A percentile compares a stretch with the other conserved stretches of the same genome.
Conservation (phyloP, 257 asterid genomes). For the Anisodus acutangulus region DNA sequence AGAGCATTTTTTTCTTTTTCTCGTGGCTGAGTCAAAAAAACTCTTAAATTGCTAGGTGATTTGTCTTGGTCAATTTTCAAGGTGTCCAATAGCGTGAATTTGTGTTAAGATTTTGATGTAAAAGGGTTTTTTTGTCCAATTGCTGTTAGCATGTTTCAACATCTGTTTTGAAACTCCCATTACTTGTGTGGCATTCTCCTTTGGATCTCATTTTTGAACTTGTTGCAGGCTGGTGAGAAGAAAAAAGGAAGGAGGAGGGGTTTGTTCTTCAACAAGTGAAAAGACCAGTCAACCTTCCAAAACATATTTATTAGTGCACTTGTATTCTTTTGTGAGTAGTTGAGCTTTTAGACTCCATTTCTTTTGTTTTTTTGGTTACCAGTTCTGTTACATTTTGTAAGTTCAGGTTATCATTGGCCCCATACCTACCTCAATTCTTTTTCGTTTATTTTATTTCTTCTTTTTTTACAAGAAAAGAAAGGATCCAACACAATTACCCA, state of each 20-base stretch:
- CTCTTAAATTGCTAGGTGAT: not conserved
- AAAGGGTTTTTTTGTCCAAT: not conserved
- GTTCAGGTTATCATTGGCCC: constrained; percentile 21
- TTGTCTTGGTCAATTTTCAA: not conserved
- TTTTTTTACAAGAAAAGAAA: not conserved
- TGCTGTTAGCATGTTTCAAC: not conserved
- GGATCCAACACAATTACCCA: no score
- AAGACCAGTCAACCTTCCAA: not conserved
- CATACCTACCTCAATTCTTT: not conserved
- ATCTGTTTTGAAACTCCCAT: not conserved
- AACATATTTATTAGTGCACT: constrained; percentile 22
- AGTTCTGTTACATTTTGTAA: not conserved
- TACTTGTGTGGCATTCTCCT: not conserved
- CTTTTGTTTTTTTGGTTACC: not conserved
- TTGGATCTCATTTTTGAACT: not conserved
- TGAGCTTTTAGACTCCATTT: constrained; percentile 10
- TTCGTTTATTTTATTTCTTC: not conserved
- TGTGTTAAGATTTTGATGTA: not conserved
- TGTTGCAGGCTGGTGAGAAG: constrained; percentile 82
- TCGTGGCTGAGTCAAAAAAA: not conserved
- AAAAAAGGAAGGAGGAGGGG: constrained; percentile 75
- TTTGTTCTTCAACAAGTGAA: constrained; percentile 68
- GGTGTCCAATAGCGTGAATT: not conserved
- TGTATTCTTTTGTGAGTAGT: constrained; percentile 30
- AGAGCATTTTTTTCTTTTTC: not conserved